Percentiles rank a stretch among this genome's conserved stretches.
Conservation (phyloP, 805 yeast species). For the Blastobotrys parvus region DNA sequence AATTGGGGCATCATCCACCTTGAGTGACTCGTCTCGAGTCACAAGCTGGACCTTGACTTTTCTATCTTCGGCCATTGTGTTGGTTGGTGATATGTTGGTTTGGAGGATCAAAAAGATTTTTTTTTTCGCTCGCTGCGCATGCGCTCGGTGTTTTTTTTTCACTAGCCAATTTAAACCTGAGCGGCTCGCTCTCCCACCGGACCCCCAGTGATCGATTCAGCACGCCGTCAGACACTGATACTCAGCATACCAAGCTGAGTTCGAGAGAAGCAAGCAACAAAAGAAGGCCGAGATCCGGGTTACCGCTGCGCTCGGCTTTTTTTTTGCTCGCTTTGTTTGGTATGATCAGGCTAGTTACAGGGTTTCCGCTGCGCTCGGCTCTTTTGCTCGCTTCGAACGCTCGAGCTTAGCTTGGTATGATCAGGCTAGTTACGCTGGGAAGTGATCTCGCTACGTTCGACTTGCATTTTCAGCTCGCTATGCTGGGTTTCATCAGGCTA, state of each 20-base stretch:
- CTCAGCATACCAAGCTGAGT: no score
- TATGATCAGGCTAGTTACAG: background rate
- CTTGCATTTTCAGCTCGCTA: no score
- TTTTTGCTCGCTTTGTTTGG: background rate
- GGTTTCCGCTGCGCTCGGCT: background rate
- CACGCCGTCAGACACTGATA: no score
- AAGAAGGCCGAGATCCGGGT: background rate
- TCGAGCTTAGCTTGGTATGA: no score
- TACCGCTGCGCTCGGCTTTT: background rate
- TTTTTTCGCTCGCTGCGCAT: background rate
- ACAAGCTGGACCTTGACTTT: constrained; percentile 69
- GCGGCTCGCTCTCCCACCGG: background rate
- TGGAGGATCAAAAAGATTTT: background rate
- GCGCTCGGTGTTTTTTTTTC: no score
- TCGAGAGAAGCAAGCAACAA: background rate
- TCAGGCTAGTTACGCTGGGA: no score
- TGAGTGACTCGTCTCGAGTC: constrained; percentile 72
- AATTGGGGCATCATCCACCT: constrained; percentile 65
- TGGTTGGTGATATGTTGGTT: background rate
- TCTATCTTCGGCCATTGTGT: background rate
- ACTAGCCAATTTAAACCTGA: no score
- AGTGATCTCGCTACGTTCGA: no score
- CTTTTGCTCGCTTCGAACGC: no score
- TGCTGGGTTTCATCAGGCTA: no score
- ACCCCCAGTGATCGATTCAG: no score